Conservation (phyloP, 1,139 yeast species). For the Sugiyamaella neomexicana region DNA sequence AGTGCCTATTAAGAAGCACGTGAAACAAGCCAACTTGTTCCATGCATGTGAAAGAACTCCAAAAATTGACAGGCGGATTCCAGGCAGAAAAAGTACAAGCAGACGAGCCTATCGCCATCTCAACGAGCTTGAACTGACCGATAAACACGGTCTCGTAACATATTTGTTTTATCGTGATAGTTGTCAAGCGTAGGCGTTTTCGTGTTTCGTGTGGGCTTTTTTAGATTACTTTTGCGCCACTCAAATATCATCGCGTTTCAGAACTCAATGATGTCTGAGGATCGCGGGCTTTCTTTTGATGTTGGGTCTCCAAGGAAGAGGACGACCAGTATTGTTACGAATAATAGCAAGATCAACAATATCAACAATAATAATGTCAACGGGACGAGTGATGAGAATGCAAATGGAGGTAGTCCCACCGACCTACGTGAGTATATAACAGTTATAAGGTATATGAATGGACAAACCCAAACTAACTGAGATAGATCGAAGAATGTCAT, state of each 20-base stretch:
- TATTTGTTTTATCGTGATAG: too few relatives aligned
- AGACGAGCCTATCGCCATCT: background rate
- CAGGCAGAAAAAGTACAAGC: background rate
- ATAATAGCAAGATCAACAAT: background rate
- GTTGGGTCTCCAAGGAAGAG: background rate
- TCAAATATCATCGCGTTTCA: background rate
- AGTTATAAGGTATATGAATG: too few relatives aligned
- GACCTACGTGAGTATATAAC: background rate
- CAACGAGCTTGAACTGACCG: background rate
- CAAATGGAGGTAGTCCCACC: background rate
- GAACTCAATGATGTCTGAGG: background rate
- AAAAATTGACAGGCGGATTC: background rate
- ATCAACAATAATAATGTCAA: background rate
- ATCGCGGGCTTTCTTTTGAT: conserved; percentile 5
- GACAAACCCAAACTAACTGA: background rate
- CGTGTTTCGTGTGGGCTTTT: background rate
- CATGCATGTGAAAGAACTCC: background rate
- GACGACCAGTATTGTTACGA: too few relatives aligned
- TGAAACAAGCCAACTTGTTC: background rate
- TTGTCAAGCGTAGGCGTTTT: too few relatives aligned
- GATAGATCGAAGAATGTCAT: conserved; percentile 7
- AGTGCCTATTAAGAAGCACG: background rate
- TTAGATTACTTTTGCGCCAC: background rate
- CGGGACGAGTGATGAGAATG: background rate
- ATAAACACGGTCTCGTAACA: background rate